Base-by-base conservation (phyloP, 2,329 filamentous ascomycete genomes). In the Fusarium xylarioides region DNA sequence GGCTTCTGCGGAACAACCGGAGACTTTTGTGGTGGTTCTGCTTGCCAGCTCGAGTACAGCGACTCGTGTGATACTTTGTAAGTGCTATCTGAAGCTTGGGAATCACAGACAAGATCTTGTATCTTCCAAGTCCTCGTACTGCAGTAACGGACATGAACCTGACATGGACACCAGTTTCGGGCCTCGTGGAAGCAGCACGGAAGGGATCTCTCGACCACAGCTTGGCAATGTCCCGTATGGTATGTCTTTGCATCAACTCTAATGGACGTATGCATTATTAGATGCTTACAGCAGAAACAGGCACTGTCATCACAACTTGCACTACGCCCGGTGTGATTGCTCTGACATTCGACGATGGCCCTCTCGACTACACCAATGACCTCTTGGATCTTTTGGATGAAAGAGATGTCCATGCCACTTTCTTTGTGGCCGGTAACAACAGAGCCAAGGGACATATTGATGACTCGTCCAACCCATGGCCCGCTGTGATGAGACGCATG, bases 281-380 rank as follows among this genome's bases (percentile, higher is more conserved):
- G 26, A 32, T 21, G 46, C 76, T 80, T 61, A 79, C 71, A 53
- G 34, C 28, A 55, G 15, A 46, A 18, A 30, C 46, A 83, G 81
- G 81, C 40, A 75, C 71, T 40, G 66, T 76, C 61, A 81, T 84
- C 68, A 85, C 78, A 2, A 79, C 74, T 16, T 84, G 82, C 70
- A 80, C 74, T 2, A 67, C 67, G 18, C 79, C 81, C 2, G 82
- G 80, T 28, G 78, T 79, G 61, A 78, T 85, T 42, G 85, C 85
- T 3, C 77, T 87, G 32, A 86, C 85, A 2, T 86, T 83, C 71
- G 86, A 87, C 68, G 85, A 87, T 57, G 85, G 85, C 0, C 85
- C 86, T 1, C 84, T 79, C 64, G 61, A 70, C 7, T 86, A 82
- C 73, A 88, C 86, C 9, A 69, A 73, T 11, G 75, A 78, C 15